Base-by-base conservation (phyloP, 306 rosid species). In the Prunus mira region DNA sequence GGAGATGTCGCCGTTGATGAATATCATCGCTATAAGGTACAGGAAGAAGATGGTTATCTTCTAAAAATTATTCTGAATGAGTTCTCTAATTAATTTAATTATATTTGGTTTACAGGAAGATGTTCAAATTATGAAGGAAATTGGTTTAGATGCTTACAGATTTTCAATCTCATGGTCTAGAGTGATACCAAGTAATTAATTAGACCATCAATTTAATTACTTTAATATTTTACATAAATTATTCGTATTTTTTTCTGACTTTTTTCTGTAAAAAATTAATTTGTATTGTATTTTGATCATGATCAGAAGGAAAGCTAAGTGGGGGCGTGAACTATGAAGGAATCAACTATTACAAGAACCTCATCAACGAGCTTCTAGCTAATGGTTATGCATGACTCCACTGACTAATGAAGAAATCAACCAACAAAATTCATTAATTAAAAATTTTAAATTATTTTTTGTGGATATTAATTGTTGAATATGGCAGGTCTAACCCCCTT, bases 301-400 rank as follows among this genome's bases (percentile, higher is more conserved):
- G 19, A 76, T 46, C 82, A 88, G 87, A 68, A 1, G 92, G 92
- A 73, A 84, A 80, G 30, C 78, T 82, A 0, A 81, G 83, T 10
- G 84, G 80, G 22, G 87, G 90, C 2, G 74, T 84, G 27, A 88
- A 86, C 64, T 61, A 43, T 9, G 85, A 86, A 67, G 90, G 87
- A 80, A 71, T 88, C 61, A 68, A 64, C 6, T 87, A 81, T 65
- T 81, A 87, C 77, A 73, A 76, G 72, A 79, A 84, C 45, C 83
- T 87, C 43, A 76, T 82, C 68, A 13, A 84, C 19, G 85, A 87
- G 43, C 84, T 84, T 54, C 52, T 79, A 13, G 72, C 67, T 22
- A 79, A 79, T 10, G 86, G 90, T 82, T 12, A 63, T 28, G 45
- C 65, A 24, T 18, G 9, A 17, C 0, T 20, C n/a, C 25, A 15